These are phyloP conservation scores for Entrophospora sp. DNA, from an alignment of 192 early-diverging fungal genomes.

Conservation along the genomic window DNA sequence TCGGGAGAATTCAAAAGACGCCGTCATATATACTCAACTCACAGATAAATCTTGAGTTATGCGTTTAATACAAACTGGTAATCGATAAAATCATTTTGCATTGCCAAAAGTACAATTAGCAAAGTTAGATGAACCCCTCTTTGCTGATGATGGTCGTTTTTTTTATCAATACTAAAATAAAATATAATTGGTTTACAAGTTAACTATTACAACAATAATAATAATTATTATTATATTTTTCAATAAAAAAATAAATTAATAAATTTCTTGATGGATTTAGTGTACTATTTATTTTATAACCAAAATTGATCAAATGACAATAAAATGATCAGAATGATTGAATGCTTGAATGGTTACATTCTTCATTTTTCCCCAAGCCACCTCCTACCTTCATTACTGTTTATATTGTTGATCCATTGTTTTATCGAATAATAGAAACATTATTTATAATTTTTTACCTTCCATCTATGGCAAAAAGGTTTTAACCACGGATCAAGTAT, in stretches of 20 bases:
- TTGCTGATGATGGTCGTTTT: slow-evolving; percentile 64
- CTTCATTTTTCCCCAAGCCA: slow-evolving; percentile 90
- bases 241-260: no score
- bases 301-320: no score
- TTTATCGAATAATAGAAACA: slow-evolving; percentile 18
- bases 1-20: slow-evolving; percentile 89
- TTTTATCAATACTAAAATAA: no score
- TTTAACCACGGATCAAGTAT: slow-evolving; percentile 71
- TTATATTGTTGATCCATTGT: slow-evolving; percentile 65
- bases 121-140: no score
- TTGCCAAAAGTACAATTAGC: no score
- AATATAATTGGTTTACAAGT: not conserved
- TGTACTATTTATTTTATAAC: slow-evolving; percentile 84
- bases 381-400: slow-evolving; percentile 65
- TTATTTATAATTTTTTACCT: slow-evolving; percentile 33
- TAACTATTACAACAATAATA: not conserved
- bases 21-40: slow-evolving; percentile 81
- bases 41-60: slow-evolving; percentile 78
- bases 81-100: slow-evolving; percentile 76
- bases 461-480: slow-evolving; percentile 55
- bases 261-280: slow-evolving; percentile 21
- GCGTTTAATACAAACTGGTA: slow-evolving; percentile 81
- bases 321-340: not conserved
- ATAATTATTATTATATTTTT: no score
- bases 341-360: slow-evolving; percentile 27